A percentile compares a stretch with the other conserved stretches of the same genome.
These are phyloP conservation scores for Curvularia spicifera DNA, from an alignment of 2,329 filamentous ascomycete genomes.

Conservation along the genomic window DNA sequence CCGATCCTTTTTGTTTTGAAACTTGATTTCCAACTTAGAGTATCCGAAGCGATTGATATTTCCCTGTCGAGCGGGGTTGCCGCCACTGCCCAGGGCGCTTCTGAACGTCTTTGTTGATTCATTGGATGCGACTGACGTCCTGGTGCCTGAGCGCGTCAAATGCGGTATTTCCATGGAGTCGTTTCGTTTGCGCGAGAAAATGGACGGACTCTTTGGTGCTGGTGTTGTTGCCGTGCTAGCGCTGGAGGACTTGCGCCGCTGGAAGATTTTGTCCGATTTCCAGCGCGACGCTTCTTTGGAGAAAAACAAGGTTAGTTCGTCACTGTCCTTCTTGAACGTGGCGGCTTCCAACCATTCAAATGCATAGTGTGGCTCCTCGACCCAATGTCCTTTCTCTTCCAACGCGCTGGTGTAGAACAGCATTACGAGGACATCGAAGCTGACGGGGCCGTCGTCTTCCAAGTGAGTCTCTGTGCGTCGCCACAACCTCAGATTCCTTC, in stretches of 20 bases:
- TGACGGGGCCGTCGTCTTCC: slow-evolving; percentile 19
- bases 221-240: not conserved
- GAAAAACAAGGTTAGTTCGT: slow-evolving; percentile 36
- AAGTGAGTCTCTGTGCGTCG: slow-evolving; percentile 28
- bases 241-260: slow-evolving; percentile 30
- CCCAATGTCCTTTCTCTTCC: slow-evolving; percentile 42
- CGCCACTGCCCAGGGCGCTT: slow-evolving; percentile 16
- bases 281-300: slow-evolving; percentile 40
- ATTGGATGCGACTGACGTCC: slow-evolving; percentile 22
- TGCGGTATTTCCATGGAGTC: slow-evolving; percentile 20
- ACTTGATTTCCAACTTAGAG: slow-evolving; percentile 37
- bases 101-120: slow-evolving; percentile 19
- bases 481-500: slow-evolving; percentile 42
- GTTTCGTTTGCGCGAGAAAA: slow-evolving; percentile 10
- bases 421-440: slow-evolving; percentile 31
- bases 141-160: slow-evolving; percentile 19
- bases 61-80: slow-evolving; percentile 1
- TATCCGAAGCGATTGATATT: slow-evolving; percentile 41
- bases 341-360: slow-evolving; percentile 41
- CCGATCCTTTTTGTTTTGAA: slow-evolving; percentile 35
- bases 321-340: slow-evolving; percentile 30
- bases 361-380: slow-evolving; percentile 43
- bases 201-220: slow-evolving; percentile 5
- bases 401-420: slow-evolving; percentile 43
- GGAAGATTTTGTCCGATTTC: slow-evolving; percentile 35